phyloP scores from a whole-genome alignment of 1,139 yeast species.

The Spathaspora sp. region DNA sequence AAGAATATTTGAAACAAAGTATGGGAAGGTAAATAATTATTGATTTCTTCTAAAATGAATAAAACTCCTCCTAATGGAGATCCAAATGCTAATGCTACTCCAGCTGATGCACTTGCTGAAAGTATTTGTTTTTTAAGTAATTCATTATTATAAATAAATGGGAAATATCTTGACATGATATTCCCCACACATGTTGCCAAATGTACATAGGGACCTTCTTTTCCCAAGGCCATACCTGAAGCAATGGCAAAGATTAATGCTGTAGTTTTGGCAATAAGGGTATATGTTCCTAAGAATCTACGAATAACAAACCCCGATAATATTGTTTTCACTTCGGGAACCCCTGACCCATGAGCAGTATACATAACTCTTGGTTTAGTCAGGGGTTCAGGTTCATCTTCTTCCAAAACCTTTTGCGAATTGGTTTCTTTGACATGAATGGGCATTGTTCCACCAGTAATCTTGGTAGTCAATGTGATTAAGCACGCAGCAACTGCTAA shows the following conservation, averaged over 20 bases:
- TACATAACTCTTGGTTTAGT: conserved; percentile 36
- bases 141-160: conserved; percentile 50
- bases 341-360: conserved; percentile 65
- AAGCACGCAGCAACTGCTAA: conserved; percentile 49
- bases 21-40: conserved; percentile 57
- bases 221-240: conserved; percentile 65
- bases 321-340: conserved; percentile 61
- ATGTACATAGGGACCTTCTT: conserved; percentile 75
- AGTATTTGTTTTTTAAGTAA: conserved; percentile 56
- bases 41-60: conserved; percentile 64
- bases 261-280: conserved; percentile 50
- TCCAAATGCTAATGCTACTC: conserved; percentile 71
- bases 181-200: conserved; percentile 69
- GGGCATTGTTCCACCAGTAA: conserved; percentile 22
- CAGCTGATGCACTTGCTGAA: conserved; percentile 67
- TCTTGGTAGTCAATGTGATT: conserved; percentile 51
- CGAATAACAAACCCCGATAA: conserved; percentile 58
- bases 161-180: conserved; percentile 51
- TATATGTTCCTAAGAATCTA: conserved; percentile 54
- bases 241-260: conserved; percentile 61
- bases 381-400: conserved; percentile 4
- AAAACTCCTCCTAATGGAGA: conserved; percentile 70
- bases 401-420: neutral
- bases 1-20: conserved; percentile 60
- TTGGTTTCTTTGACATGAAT: conserved; percentile 1